Percentiles rank a stretch among this genome's conserved stretches.
phyloP scores from a whole-genome alignment of 2,329 filamentous ascomycete species.

The Aspergillus glaucus region DNA sequence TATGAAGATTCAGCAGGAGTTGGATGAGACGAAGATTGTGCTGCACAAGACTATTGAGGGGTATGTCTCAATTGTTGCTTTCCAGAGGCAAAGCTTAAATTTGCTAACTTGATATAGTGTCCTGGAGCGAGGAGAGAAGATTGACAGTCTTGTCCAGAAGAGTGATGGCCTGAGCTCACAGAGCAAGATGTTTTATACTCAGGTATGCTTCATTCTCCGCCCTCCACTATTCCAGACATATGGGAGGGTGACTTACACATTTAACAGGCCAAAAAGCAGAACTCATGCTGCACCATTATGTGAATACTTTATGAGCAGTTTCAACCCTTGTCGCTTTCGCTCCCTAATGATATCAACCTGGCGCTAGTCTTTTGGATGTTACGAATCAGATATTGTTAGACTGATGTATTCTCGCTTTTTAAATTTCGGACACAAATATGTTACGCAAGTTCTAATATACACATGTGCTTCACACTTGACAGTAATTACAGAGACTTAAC shows the following conservation, averaged over 20 bases:
- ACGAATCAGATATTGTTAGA: no score
- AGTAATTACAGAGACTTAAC: no score
- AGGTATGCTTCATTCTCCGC: conserved; percentile 39
- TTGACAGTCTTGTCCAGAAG: conserved; percentile 89
- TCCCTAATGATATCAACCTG: no score
- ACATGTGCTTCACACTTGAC: no score
- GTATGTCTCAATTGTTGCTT: neutral
- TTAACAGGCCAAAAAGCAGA: conserved; percentile 64
- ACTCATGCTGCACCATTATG: conserved; percentile 68
- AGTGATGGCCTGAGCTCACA: conserved; percentile 82
- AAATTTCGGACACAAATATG: no score
- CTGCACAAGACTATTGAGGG: conserved; percentile 90
- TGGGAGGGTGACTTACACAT: neutral
- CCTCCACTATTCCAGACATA: neutral
- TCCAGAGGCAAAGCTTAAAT: neutral
- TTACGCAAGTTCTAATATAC: no score
- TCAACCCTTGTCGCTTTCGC: no score
- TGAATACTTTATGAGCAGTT: conserved; percentile 23
- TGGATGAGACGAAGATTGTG: conserved; percentile 96
- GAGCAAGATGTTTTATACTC: conserved; percentile 96
- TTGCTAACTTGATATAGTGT: conserved; percentile 5
- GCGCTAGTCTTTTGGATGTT: no score
- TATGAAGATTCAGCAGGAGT: conserved; percentile 89
- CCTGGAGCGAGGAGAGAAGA: conserved; percentile 92
- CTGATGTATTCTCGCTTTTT: no score